Percentiles rank a stretch among this genome's conserved stretches.
Conservation (phyloP, 2,329 filamentous ascomycete genomes). For the Hypoxylon sp. region DNA sequence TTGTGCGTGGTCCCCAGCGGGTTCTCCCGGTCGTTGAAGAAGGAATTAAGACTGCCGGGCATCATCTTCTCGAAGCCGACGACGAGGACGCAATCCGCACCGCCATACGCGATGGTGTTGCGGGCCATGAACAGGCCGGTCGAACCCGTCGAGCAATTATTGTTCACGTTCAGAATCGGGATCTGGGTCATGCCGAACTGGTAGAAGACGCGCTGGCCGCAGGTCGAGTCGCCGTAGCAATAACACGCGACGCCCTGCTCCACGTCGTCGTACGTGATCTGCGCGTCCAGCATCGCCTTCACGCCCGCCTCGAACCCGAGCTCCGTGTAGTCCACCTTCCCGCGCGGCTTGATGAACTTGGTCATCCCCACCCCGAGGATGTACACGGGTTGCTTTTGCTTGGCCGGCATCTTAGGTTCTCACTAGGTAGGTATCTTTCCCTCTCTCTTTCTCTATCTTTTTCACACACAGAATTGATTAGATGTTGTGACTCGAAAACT, state of each 20-base stretch:
- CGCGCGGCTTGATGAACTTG: conserved; percentile 97
- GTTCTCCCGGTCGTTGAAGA: conserved; percentile 86
- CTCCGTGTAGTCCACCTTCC: conserved; percentile 93
- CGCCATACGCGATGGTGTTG: conserved; percentile 80
- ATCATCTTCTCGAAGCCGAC: conserved; percentile 99
- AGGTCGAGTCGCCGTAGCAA: conserved; percentile 95
- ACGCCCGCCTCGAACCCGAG: conserved; percentile 91
- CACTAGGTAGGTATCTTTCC: no score
- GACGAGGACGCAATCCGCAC: conserved; percentile 87
- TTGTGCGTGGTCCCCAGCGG: conserved; percentile 75
- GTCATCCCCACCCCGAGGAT: conserved; percentile 98
- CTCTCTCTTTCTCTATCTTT: no score
- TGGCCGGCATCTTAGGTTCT: conserved; percentile 56
- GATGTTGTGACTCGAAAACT: no score
- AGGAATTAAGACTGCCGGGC: conserved; percentile 81
- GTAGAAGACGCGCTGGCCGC: conserved; percentile 96
- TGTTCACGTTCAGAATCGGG: conserved; percentile 98
- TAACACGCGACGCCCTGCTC: conserved; percentile 97
- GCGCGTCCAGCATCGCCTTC: conserved; percentile 84
- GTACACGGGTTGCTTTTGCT: conserved; percentile 70
- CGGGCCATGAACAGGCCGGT: conserved; percentile 87
- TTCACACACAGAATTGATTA: no score
- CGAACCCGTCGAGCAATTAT: conserved; percentile 97
- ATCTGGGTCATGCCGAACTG: conserved; percentile 98
- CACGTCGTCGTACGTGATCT: conserved; percentile 96